Evolutionary conservation across 306 rosid species (phyloP), one percentile per base, ranked within the genome.

Genomic region (Parietaria judaica): DNA sequence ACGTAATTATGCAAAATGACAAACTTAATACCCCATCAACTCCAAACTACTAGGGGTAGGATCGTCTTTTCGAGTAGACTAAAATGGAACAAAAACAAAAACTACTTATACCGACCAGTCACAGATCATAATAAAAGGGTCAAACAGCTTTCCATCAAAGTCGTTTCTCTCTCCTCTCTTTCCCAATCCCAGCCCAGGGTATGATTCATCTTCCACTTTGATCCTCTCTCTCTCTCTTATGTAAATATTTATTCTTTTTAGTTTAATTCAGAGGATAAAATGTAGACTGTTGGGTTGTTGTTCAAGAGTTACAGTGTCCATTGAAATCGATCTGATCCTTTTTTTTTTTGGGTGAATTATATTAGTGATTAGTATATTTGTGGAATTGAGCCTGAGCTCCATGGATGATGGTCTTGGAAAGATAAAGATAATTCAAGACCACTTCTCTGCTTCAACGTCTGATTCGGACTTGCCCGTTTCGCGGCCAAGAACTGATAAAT

Each of bases 331-430:
- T 51, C 44, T 45, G 75, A 54, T 38, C 58, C 36, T 46, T 14
- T 41, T 41, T 41, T 41, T 1, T 41, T 5, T 41, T 41, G 45
- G 45, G 45, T 41, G 9, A 41, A 41, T 51, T 36, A 61, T 54
- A n/a, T n/a, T n/a, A 63, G 74, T 65, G 50, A 38, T 11, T 12
- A 43, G 39, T 11, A 1, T 46, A 46, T 8, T 41, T 55, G 58
- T 48, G 58, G 51, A 79, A 70, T 60, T 34, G 64, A 64, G 60
- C 51, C 11, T 51, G 49, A 63, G 66, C 70, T 81, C 76, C 70
- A 86, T 92, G 96, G 99, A 92, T 82, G 96, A 84, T 74, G 54
- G 78, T 53, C 77, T 70, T 67, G 65, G 81, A 11, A 92, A 72
- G 72, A 51, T 88, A 78, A 88, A 84, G 79, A 66, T 92, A 55